Evolutionary conservation across 1,139 yeast species (phyloP).

Genomic region (Ogataea hybrid): DNA sequence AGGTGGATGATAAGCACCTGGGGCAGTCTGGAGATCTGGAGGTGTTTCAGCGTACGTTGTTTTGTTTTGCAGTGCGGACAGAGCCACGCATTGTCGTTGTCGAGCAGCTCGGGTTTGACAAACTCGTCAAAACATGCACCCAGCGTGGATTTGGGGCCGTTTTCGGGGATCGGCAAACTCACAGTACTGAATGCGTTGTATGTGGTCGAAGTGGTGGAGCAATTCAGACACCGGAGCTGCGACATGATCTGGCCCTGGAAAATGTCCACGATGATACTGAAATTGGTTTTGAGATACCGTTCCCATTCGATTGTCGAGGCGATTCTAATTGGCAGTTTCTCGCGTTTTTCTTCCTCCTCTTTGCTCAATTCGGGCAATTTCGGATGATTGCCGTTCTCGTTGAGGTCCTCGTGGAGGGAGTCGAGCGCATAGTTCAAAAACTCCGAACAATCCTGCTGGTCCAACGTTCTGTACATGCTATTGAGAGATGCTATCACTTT

Average conservation of each 20-base stretch:
- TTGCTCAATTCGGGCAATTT: conserved; percentile 60
- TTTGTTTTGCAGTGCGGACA: conserved; percentile 64
- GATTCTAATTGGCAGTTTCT: conserved; percentile 69
- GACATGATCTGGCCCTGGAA: conserved; percentile 62
- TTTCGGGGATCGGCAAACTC: conserved; percentile 64
- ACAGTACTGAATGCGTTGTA: conserved; percentile 71
- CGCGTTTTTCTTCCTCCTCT: conserved; percentile 75
- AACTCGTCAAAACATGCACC: conserved; percentile 66
- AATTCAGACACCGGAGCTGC: conserved; percentile 69
- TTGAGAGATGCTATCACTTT: conserved; percentile 29
- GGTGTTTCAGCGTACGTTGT: conserved; percentile 47
- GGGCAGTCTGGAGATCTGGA: conserved; percentile 64
- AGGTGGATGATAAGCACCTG: conserved; percentile 63
- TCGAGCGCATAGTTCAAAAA: conserved; percentile 65
- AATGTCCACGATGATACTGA: conserved; percentile 79
- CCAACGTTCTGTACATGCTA: conserved; percentile 32
- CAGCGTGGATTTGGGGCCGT: conserved; percentile 35
- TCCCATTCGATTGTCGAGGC: conserved; percentile 98
- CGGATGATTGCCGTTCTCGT: conserved; percentile 35
- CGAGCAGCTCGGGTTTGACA: conserved; percentile 63
- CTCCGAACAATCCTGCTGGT: conserved; percentile 81
- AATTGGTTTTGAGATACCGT: conserved; percentile 77
- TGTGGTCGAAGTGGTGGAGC: conserved; percentile 81
- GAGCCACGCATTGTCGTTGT: conserved; percentile 77
- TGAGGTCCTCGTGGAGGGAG: conserved; percentile 65